These are phyloP conservation scores for Ambispora gerdemannii DNA, from an alignment of 192 early-diverging fungal genomes.

Conservation along the genomic window DNA sequence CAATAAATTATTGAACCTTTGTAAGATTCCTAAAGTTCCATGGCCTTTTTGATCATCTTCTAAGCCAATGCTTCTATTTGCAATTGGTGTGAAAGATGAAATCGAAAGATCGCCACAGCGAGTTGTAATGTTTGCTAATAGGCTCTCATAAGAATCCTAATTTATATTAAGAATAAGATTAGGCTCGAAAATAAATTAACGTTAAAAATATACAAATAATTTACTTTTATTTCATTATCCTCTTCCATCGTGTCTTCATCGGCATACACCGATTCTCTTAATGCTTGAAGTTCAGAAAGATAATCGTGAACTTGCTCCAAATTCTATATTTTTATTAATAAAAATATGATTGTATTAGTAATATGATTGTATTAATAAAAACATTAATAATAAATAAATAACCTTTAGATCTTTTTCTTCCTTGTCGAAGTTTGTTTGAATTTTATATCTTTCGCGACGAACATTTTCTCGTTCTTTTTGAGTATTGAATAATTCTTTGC, in stretches of 20 bases:
- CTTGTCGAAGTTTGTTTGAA: background rate
- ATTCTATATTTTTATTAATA: constrained; percentile 15
- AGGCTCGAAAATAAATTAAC: background rate
- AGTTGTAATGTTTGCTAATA: background rate
- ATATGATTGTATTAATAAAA: background rate
- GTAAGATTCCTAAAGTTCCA: background rate
- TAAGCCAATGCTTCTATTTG: no score
- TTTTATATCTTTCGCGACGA: background rate
- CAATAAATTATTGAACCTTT: background rate
- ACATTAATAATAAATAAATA: background rate
- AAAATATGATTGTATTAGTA: background rate
- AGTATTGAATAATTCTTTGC: constrained; percentile 4
- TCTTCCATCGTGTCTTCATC: background rate
- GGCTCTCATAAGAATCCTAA: constrained; percentile 27
- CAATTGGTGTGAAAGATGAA: background rate
- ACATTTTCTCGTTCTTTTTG: constrained; percentile 13
- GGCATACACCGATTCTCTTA: constrained; percentile 21
- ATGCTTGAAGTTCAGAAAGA: constrained; percentile 17
- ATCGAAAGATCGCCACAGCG: background rate
- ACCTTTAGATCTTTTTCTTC: constrained; percentile 28
- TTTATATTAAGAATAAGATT: background rate
- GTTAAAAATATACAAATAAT: background rate
- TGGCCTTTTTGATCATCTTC: background rate
- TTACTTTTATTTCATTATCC: background rate
- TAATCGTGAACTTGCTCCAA: constrained; percentile 26